phyloP scores from a whole-genome alignment of 805 yeast genomes.

The Debaryomyces hansenii region DNA sequence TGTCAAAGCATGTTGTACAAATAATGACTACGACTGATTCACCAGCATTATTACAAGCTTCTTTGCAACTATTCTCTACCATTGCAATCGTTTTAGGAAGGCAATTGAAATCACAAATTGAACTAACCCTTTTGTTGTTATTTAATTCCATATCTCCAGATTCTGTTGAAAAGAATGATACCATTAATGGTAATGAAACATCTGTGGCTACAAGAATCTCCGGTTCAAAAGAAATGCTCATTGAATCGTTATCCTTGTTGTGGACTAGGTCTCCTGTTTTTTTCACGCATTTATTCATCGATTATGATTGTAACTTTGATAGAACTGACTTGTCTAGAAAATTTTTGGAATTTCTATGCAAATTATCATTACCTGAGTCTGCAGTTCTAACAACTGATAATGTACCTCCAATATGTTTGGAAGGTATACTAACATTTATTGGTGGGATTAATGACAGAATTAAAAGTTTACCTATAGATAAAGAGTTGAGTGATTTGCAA shows the following conservation, averaged over 20 bases:
- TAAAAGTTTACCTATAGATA: constrained; percentile 16
- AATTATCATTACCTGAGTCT: constrained; percentile 81
- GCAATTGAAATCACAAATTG: constrained; percentile 76
- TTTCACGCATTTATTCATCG: constrained; percentile 73
- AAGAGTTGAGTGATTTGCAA: constrained; percentile 5
- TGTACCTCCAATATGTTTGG: constrained; percentile 92
- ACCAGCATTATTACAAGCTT: constrained; percentile 66
- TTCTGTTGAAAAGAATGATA: constrained; percentile 17
- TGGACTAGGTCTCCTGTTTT: constrained; percentile 81
- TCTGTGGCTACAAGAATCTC: constrained; percentile 30
- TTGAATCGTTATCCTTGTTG: constrained; percentile 78
- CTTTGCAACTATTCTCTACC: constrained; percentile 74
- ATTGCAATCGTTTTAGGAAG: constrained; percentile 65
- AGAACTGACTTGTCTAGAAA: constrained; percentile 73
- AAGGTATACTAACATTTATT: constrained; percentile 75
- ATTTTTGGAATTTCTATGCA: constrained; percentile 68
- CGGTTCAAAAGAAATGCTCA: constrained; percentile 68
- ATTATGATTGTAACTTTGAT: constrained; percentile 89
- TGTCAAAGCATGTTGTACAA: constrained; percentile 83
- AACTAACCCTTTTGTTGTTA: constrained; percentile 63
- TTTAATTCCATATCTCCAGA: constrained; percentile 56
- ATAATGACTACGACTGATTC: constrained; percentile 75
- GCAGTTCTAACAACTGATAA: constrained; percentile 76
- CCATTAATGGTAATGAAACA: constrained; percentile 13
- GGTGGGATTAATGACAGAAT: constrained; percentile 59